Conservation (phyloP, 768 basidiomycete genomes). For the Flagelloscypha sp. region DNA sequence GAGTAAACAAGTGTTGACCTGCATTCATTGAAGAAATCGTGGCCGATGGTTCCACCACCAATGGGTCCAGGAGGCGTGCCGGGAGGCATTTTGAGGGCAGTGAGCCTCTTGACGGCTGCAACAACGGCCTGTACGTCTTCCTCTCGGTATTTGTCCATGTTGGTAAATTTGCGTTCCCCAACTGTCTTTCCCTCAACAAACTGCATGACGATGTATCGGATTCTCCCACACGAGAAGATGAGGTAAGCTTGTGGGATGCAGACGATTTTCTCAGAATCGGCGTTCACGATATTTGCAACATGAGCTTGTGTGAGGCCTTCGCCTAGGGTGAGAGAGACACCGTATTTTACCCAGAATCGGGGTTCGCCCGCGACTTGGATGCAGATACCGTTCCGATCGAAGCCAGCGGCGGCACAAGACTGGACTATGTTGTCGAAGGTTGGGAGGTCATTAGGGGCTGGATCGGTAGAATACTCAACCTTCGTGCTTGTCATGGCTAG, state of each 20-base stretch:
- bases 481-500: no score
- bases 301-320: constrained; percentile 2
- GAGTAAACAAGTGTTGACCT: neutral
- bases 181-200: constrained; percentile 1
- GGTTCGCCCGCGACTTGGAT: neutral
- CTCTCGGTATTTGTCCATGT: neutral
- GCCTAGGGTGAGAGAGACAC: neutral
- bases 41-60: constrained; percentile 1
- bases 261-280: neutral
- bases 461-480: no score
- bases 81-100: neutral
- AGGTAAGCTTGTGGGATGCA: constrained; percentile 2
- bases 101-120: constrained; percentile 3
- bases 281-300: constrained; percentile 2
- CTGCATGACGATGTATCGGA: constrained; percentile 5
- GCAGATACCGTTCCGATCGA: neutral
- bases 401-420: neutral
- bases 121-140: constrained; percentile 1
- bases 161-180: neutral
- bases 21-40: constrained; percentile 2
- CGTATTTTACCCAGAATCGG: constrained; percentile 6
- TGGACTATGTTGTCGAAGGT: neutral
- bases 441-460: neutral
- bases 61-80: constrained; percentile 2
- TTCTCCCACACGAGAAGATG: neutral